Percentiles rank a stretch among this genome's conserved stretches.
Conservation (phyloP, 352 stramenopile genomes). For the Phytophthora citrophthora region DNA sequence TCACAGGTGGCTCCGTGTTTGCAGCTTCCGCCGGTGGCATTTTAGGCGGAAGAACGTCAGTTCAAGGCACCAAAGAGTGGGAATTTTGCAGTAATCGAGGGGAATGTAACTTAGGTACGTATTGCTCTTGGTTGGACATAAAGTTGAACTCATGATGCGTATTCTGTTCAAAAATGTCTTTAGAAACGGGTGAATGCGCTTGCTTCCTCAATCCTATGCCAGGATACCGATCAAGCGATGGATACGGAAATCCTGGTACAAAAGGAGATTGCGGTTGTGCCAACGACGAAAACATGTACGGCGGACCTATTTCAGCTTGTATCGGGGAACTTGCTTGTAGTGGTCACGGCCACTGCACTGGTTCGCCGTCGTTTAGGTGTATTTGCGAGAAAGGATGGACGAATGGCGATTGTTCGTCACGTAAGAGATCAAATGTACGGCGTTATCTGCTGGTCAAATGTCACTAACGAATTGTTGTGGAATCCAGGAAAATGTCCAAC, state of each 20-base stretch:
- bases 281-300: slow-evolving; percentile 82
- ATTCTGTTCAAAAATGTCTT: background rate
- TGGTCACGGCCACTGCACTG: slow-evolving; percentile 71
- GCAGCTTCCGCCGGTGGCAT: slow-evolving; percentile 46
- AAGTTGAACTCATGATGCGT: too few species aligned
- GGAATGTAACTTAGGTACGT: slow-evolving; percentile 72
- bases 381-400: slow-evolving; percentile 69
- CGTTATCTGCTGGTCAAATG: too few species aligned
- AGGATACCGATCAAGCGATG: slow-evolving; percentile 82
- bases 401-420: slow-evolving; percentile 64
- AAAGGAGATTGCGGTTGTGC: slow-evolving; percentile 93
- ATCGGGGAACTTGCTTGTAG: slow-evolving; percentile 76
- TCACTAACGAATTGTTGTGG: background rate
- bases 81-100: slow-evolving; percentile 89
- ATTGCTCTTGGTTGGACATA: too few species aligned
- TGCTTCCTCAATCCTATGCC: slow-evolving; percentile 78
- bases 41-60: slow-evolving; percentile 49
- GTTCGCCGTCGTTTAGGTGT: slow-evolving; percentile 61
- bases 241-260: slow-evolving; percentile 84
- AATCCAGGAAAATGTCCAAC: slow-evolving; percentile 59
- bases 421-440: slow-evolving; percentile 30
- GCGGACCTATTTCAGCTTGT: slow-evolving; percentile 62
- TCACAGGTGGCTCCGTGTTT: slow-evolving; percentile 62
- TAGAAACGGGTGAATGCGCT: slow-evolving; percentile 54
- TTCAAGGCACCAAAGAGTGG: slow-evolving; percentile 91